Evolutionary conservation across 2,329 filamentous ascomycete genomes (phyloP).

Genomic region (Rhytidhysteron rufulum): DNA sequence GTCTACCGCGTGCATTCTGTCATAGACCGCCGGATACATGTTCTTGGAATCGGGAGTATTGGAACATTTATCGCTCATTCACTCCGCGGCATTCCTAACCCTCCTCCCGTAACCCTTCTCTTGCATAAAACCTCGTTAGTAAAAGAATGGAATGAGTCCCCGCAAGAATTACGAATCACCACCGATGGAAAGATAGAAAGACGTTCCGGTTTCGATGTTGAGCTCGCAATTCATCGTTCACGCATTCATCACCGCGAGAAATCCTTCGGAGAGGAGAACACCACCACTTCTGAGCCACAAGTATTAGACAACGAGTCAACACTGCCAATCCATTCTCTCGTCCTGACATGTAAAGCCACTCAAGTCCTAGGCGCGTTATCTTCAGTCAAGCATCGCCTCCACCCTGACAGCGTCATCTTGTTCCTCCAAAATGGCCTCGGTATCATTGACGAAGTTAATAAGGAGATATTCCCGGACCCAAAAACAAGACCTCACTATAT

Average conservation of each 20-base stretch:
- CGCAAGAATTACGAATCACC: conserved; percentile 44
- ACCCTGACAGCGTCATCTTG: conserved; percentile 65
- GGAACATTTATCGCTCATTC: conserved; percentile 75
- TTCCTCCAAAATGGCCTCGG: conserved; percentile 82
- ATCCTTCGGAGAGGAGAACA: background rate
- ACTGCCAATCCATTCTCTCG: conserved; percentile 65
- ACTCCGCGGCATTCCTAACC: conserved; percentile 57
- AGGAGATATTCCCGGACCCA: conserved; percentile 64
- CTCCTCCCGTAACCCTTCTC: conserved; percentile 76
- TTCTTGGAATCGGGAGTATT: conserved; percentile 78
- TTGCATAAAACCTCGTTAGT: conserved; percentile 55
- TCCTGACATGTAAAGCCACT: conserved; percentile 73
- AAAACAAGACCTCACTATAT: conserved; percentile 69
- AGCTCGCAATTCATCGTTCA: conserved; percentile 35
- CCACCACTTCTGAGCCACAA: conserved; percentile 5
- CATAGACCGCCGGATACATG: conserved; percentile 45
- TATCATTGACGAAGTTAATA: conserved; percentile 72
- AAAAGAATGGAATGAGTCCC: conserved; percentile 45
- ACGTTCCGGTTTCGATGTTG: conserved; percentile 43
- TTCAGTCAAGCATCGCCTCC: conserved; percentile 63
- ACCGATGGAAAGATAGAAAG: conserved; percentile 40
- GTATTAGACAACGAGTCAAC: conserved; percentile 23
- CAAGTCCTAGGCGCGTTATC: conserved; percentile 64
- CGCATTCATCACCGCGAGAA: conserved; percentile 37
- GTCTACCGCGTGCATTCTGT: conserved; percentile 30